These are phyloP conservation scores for Arthrobotrys megalospora DNA, from an alignment of 2,329 filamentous ascomycete species.

Conservation along the genomic window DNA sequence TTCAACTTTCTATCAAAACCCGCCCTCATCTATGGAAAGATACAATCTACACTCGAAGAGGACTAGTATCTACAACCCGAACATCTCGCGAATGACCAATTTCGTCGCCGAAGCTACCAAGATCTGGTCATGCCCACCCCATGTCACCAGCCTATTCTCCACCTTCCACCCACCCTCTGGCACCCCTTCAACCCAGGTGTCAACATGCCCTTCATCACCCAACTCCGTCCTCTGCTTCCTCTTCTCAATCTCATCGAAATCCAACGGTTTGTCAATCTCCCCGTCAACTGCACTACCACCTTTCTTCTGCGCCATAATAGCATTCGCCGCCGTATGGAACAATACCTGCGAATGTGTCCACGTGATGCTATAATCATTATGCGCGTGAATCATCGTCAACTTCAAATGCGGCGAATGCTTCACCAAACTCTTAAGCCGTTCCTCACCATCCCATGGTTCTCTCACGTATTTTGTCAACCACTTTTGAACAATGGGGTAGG, in stretches of 20 bases:
- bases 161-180: slow-evolving; percentile 62
- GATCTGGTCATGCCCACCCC: slow-evolving; percentile 62
- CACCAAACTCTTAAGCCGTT: slow-evolving; percentile 75
- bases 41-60: neutral
- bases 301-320: slow-evolving; percentile 67
- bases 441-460: slow-evolving; percentile 85
- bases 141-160: slow-evolving; percentile 64
- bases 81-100: slow-evolving; percentile 52
- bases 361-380: slow-evolving; percentile 85
- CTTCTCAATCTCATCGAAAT: slow-evolving; percentile 63
- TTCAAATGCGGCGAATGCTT: slow-evolving; percentile 72
- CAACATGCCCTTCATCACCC: slow-evolving; percentile 62
- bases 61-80: slow-evolving; percentile 34
- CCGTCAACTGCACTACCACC: slow-evolving; percentile 62
- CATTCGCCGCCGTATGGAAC: slow-evolving; percentile 75
- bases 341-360: slow-evolving; percentile 78
- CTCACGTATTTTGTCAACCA: slow-evolving; percentile 76
- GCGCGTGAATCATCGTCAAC: slow-evolving; percentile 83
- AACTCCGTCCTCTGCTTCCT: slow-evolving; percentile 61
- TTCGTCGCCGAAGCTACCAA: slow-evolving; percentile 34
- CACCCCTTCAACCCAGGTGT: slow-evolving; percentile 62
- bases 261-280: slow-evolving; percentile 65
- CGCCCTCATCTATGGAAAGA: neutral
- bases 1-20: slow-evolving; percentile 23
- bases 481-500: slow-evolving; percentile 76